Evolutionary conservation across 805 yeast genomes (phyloP).

Genomic region (Hanseniaspora taiwanica): DNA sequence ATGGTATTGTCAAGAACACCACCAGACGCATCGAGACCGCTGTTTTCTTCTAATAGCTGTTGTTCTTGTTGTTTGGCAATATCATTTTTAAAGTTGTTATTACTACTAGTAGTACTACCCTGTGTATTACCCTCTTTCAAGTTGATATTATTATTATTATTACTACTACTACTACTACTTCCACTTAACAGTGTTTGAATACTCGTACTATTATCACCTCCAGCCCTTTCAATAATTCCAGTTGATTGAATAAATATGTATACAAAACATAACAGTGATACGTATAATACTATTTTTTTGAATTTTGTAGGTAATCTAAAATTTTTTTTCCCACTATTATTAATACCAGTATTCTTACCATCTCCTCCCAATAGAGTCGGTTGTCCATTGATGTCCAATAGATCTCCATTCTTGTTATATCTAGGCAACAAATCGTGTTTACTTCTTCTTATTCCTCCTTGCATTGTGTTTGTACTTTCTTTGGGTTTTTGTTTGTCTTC

Average conservation of each 20-base stretch:
- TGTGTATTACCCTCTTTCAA: neutral
- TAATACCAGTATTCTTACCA: constrained; percentile 24
- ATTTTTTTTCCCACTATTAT: constrained; percentile 13
- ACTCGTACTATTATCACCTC: too few relatives aligned
- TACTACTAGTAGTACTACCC: neutral
- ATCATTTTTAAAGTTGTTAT: constrained; percentile 18
- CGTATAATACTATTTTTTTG: constrained; percentile 31
- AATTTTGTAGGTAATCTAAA: constrained; percentile 32
- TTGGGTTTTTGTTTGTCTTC: neutral
- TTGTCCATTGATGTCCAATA: neutral
- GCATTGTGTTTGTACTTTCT: constrained; percentile 11
- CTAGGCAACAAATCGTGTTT: constrained; percentile 30
- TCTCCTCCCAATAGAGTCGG: neutral
- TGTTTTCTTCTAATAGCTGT: too few relatives aligned
- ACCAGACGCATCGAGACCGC: neutral
- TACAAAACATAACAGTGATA: constrained; percentile 21
- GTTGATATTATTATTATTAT: too few relatives aligned
- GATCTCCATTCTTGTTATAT: constrained; percentile 11
- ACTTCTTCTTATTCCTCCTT: constrained; percentile 21
- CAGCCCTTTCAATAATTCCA: constrained; percentile 16
- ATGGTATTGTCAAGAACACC: neutral
- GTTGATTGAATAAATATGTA: constrained; percentile 21
- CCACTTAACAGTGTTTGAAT: too few relatives aligned
- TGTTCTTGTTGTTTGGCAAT: constrained; percentile 21
- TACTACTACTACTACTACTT: too few relatives aligned